Percentiles rank a stretch among this genome's conserved stretches.
These are phyloP conservation scores for Dioscorea cayenensis DNA, from an alignment of 116 monocot species.

Conservation along the genomic window DNA sequence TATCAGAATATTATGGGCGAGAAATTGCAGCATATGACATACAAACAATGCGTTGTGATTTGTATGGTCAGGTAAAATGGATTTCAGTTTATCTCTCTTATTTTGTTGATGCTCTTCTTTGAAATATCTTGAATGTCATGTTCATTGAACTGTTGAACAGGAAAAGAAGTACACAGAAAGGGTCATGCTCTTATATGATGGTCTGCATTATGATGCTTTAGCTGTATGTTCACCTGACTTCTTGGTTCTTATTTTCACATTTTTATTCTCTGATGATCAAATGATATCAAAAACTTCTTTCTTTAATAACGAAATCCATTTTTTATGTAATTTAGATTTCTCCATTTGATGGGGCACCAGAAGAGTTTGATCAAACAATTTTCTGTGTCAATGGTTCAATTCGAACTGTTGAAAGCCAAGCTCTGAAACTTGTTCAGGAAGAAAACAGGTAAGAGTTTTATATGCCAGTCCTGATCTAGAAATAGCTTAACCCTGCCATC, in stretches of 20 bases:
- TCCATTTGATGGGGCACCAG: slow-evolving; percentile 77
- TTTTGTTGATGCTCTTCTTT: neutral
- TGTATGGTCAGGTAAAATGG: slow-evolving; percentile 82
- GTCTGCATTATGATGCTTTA: slow-evolving; percentile 94
- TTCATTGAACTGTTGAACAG: slow-evolving; percentile 32
- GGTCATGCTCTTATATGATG: slow-evolving; percentile 97
- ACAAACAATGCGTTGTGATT: slow-evolving; percentile 87
- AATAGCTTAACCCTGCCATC: neutral
- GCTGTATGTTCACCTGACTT: slow-evolving; percentile 62
- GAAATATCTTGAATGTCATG: neutral
- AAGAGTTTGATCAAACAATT: slow-evolving; percentile 96
- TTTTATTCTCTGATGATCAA: neutral
- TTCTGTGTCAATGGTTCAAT: slow-evolving; percentile 62
- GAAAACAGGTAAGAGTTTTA: slow-evolving; percentile 45
- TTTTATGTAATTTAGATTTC: slow-evolving; percentile 52
- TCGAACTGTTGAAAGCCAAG: slow-evolving; percentile 54
- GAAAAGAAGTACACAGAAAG: slow-evolving; percentile 70
- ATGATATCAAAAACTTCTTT: neutral
- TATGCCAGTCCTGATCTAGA: neutral
- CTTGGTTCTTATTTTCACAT: neutral
- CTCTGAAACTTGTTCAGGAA: slow-evolving; percentile 73
- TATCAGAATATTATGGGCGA: slow-evolving; percentile 81
- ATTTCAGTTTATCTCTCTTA: neutral
- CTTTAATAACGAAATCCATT: neutral
- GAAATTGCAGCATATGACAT: slow-evolving; percentile 99